Conservation (phyloP, 257 asterid species). For the Salvia miltiorrhiza region DNA sequence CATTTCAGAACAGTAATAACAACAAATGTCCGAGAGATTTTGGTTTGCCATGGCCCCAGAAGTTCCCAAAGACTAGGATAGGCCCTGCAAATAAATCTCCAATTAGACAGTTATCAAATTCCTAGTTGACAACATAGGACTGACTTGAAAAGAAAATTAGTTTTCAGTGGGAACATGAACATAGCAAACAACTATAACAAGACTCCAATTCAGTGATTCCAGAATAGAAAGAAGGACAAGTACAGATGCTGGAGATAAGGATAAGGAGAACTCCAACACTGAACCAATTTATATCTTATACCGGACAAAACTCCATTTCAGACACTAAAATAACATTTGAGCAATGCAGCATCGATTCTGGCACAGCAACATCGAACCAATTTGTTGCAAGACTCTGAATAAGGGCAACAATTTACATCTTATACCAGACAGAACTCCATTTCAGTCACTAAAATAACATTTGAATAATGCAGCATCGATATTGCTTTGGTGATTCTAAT, state of each 20-base stretch:
- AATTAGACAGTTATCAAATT: slow-evolving; percentile 13
- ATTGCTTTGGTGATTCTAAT: neutral
- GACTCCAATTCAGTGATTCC: neutral
- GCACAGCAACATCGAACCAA: too few species aligned
- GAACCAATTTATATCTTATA: too few species aligned
- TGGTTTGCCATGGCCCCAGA: slow-evolving; percentile 30
- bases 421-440: neutral
- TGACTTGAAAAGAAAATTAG: neutral
- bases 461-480: neutral
- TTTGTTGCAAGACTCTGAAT: neutral
- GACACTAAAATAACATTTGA: too few species aligned
- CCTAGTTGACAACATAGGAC: neutral
- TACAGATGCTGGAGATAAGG: neutral
- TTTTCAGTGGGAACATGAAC: neutral
- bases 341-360: too few species aligned
- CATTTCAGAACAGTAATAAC: slow-evolving; percentile 37
- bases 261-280: neutral
- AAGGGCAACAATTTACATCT: neutral
- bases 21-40: slow-evolving; percentile 25
- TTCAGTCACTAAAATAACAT: neutral
- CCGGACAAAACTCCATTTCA: too few species aligned
- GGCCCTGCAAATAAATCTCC: slow-evolving; percentile 19
- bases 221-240: neutral
- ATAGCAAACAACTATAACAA: neutral
- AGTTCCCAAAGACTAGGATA: slow-evolving; percentile 23